Base-by-base conservation (phyloP, 352 stramenopile genomes). In the Elongisporangium anandrum region DNA sequence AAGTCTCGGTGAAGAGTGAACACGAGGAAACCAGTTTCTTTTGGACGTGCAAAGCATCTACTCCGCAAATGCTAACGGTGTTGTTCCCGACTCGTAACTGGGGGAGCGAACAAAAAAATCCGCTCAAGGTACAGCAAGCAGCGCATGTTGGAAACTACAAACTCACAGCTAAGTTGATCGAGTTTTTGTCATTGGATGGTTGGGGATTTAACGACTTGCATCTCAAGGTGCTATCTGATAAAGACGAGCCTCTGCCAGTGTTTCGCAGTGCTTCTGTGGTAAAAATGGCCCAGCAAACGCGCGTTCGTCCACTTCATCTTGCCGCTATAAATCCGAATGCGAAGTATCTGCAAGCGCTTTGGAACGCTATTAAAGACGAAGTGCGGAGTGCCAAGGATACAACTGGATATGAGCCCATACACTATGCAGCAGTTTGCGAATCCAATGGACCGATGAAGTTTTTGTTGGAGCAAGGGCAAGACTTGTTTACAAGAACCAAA, bases 301-400 rank as follows among this genome's bases (percentile, higher is more conserved):
- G 72, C 10, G 73, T 93, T n/a, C 79, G 79, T 0, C 84, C 84
- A 12, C 57, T 94, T 17, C 84, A 94, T 45, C 57, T 94, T 16
- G 81, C 84, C 7, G 74, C 76, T 1, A 90, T 94, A 56, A 92
- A 94, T 21, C 81, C 84, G 2, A 87, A 91, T 41, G 75, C 59
- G 0, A 85, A 77, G 60, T 86, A 89, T 52, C 61, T 94, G 7
- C 66, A 84, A 34, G 58, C 63, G 8, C 60, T 94, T 10, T 91
- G 79, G 79, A 75, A 81, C 4, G 67, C 68, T 5, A 77, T 68
- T 2, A 70, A 81, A 0, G 73, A 79, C 29, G 79, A 88, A 26
- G 82, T 68, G 29, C 66, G 68, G 10, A 68, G 60, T 1, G 73
- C 73, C 0, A 88, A 92, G 49, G 81, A 88, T 23, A 75, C 87